Conservation (phyloP, 495 filamentous ascomycete genomes). For the Talaromyces liani region DNA sequence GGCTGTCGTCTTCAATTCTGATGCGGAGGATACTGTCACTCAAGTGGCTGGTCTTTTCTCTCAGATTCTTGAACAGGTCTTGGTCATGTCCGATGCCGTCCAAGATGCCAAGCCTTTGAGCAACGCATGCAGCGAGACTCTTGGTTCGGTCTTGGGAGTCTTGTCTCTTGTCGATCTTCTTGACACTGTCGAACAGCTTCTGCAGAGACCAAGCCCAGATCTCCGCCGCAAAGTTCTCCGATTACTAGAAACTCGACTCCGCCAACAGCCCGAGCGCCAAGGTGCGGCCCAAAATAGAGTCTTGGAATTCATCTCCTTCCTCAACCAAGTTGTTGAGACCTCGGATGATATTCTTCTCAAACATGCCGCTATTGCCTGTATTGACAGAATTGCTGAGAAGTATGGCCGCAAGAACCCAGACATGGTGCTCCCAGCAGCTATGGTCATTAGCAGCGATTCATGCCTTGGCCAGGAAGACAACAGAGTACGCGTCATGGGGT, state of each 20-base stretch:
- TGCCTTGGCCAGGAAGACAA: conserved; percentile 68
- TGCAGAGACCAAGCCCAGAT: conserved; percentile 61
- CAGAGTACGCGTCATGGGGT: conserved; percentile 66
- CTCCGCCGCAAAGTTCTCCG: conserved; percentile 73
- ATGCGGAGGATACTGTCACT: conserved; percentile 38
- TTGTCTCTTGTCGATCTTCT: conserved; percentile 80
- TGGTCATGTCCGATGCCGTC: conserved; percentile 53
- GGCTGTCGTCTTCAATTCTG: conserved; percentile 27
- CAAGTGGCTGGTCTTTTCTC: conserved; percentile 63
- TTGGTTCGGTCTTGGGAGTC: conserved; percentile 67
- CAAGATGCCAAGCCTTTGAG: conserved; percentile 54
- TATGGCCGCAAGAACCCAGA: conserved; percentile 82
- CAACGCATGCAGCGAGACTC: conserved; percentile 56
- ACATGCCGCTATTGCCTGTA: conserved; percentile 73
- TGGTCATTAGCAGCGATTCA: conserved; percentile 64
- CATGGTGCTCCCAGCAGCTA: conserved; percentile 55
- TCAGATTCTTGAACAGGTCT: conserved; percentile 57
- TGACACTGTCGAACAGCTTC: conserved; percentile 68
- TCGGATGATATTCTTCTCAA: conserved; percentile 66
- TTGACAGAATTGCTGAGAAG: conserved; percentile 83
- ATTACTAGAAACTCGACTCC: conserved; percentile 67
- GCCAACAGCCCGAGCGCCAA: conserved; percentile 58
- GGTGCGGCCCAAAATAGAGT: conserved; percentile 57
- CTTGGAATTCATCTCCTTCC: conserved; percentile 68
- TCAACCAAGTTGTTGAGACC: conserved; percentile 65